Percentiles rank a stretch among this genome's conserved stretches.
These are phyloP conservation scores for Tillandsia fasciculata DNA, from an alignment of 176 grass and related monocot genomes.

Conservation along the genomic window DNA sequence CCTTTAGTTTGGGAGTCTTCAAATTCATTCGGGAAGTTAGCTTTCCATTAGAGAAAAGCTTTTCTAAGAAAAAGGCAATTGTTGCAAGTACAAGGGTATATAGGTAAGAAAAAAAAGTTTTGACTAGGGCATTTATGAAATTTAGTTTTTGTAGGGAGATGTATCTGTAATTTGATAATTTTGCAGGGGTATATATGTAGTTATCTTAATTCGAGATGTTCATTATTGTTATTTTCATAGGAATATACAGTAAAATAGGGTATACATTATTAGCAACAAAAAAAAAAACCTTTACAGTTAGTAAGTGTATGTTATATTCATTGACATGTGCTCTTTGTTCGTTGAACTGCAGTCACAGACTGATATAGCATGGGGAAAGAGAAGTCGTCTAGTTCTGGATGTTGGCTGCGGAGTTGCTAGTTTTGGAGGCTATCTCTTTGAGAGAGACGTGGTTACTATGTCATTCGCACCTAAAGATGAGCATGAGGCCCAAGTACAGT, in stretches of 20 bases:
- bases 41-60: too few relatives aligned
- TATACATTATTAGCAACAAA: too few relatives aligned
- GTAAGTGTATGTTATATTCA: not conserved
- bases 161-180: too few relatives aligned
- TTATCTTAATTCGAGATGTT: not conserved
- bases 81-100: too few relatives aligned
- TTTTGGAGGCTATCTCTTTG: slow-evolving; percentile 72
- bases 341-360: slow-evolving; percentile 39
- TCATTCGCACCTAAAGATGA: slow-evolving; percentile 92
- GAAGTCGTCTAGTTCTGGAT: slow-evolving; percentile 47
- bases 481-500: slow-evolving; percentile 85
- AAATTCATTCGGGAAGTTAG: too few relatives aligned
- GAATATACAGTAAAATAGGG: too few relatives aligned
- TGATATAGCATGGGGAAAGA: slow-evolving; percentile 70
- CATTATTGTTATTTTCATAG: not conserved
- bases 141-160: too few relatives aligned
- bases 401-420: slow-evolving; percentile 89
- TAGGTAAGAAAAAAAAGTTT: too few relatives aligned
- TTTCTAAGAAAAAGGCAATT: too few relatives aligned
- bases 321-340: not conserved
- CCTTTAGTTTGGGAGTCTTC: too few relatives aligned
- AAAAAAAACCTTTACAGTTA: not conserved
- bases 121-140: too few relatives aligned
- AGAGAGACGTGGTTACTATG: slow-evolving; percentile 70
- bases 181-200: not conserved